phyloP scores from a whole-genome alignment of 2,329 filamentous ascomycete species.

The Orbilia blumenaviensis region DNA sequence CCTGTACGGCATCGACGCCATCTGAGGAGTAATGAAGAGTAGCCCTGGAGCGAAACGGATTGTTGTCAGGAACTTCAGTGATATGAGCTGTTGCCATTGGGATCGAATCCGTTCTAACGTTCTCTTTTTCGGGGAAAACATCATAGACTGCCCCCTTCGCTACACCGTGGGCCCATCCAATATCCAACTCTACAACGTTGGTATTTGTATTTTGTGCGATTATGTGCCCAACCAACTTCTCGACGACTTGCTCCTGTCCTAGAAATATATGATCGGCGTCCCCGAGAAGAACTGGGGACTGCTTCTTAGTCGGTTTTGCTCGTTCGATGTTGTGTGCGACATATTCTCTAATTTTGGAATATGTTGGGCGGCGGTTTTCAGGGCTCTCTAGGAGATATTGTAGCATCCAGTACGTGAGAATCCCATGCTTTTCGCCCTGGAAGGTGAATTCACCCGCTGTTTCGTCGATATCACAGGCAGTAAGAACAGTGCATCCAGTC shows the following conservation, averaged over 20 bases:
- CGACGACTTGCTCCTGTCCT: conserved; percentile 12
- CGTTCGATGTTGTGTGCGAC: not conserved
- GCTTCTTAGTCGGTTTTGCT: not conserved
- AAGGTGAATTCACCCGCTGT: conserved; percentile 3
- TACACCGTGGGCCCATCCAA: conserved; percentile 29
- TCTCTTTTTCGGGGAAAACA: not conserved
- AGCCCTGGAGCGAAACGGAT: conserved; percentile 2
- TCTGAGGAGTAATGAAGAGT: not conserved
- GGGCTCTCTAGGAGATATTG: not conserved
- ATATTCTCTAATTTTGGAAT: not conserved
- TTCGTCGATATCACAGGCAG: conserved; percentile 27
- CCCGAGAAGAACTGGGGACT: conserved; percentile 23
- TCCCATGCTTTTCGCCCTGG: not conserved
- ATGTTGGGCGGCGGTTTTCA: not conserved
- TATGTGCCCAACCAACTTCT: not conserved
- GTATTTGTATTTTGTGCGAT: not conserved
- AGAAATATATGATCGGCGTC: conserved; percentile 22
- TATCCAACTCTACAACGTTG: conserved; percentile 1
- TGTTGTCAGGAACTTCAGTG: not conserved
- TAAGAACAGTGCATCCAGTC: conserved; percentile 27
- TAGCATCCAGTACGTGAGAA: conserved; percentile 31
- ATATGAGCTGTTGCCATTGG: not conserved
- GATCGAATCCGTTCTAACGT: not conserved
- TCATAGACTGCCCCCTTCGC: conserved; percentile 15
- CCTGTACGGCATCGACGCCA: not conserved